Evolutionary conservation across 257 asterid genomes (phyloP).

Genomic region (Cinchona pubescens): DNA sequence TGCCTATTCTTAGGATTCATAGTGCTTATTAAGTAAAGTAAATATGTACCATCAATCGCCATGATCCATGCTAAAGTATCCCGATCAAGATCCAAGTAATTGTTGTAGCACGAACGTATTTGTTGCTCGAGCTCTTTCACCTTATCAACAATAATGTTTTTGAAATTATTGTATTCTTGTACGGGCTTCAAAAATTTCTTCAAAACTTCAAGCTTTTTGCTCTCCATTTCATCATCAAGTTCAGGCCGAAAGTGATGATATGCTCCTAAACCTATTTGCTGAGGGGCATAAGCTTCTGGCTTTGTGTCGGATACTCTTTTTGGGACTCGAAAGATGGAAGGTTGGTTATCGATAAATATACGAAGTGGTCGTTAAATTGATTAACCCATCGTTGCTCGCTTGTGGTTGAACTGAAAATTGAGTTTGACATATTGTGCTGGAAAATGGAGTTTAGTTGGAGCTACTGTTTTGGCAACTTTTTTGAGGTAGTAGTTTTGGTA

Average conservation of each 20-base stretch:
- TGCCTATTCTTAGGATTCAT: background rate
- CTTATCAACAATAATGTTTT: background rate
- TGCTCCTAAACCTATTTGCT: constrained; percentile 32
- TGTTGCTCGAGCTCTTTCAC: constrained; percentile 20
- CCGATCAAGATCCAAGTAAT: constrained; percentile 31
- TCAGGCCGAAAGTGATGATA: constrained; percentile 43
- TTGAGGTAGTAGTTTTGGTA: background rate
- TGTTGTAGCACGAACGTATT: constrained; percentile 23
- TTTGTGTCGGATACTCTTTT: constrained; percentile 16
- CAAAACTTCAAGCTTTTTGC: constrained; percentile 28
- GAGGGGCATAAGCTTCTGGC: constrained; percentile 39
- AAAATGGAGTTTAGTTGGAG: background rate
- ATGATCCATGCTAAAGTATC: constrained; percentile 31
- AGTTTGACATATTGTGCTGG: background rate
- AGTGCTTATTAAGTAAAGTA: constrained; percentile 27
- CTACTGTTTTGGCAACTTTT: background rate
- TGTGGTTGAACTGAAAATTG: background rate
- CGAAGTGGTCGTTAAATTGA: background rate
- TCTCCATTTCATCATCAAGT: constrained; percentile 22
- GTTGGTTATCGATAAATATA: background rate
- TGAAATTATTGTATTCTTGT: constrained; percentile 8
- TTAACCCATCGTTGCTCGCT: constrained; percentile 7
- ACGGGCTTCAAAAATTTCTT: constrained; percentile 3
- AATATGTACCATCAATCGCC: constrained; percentile 29
- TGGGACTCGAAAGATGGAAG: constrained; percentile 28